Conservation (phyloP, 345 rosid genomes). For the Eucalyptus rudis region DNA sequence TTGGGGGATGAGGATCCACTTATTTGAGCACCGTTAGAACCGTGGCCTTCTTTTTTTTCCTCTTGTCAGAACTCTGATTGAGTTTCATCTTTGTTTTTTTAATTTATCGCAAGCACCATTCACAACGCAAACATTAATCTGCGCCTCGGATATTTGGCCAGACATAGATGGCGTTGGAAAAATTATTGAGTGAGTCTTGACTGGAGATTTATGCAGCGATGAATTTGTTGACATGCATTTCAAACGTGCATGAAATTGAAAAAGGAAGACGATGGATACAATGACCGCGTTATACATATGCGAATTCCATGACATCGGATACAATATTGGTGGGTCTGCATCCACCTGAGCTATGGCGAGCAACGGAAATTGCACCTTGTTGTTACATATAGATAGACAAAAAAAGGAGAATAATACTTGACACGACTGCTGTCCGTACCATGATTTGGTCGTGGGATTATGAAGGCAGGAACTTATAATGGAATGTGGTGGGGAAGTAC, state of each 20-base stretch:
- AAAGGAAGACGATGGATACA: neutral
- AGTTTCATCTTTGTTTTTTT: neutral
- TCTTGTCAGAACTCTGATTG: neutral
- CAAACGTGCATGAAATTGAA: neutral
- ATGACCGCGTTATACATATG: neutral
- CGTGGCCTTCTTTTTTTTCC: neutral
- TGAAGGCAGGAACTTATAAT: neutral
- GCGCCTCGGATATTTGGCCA: neutral
- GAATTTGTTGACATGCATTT: neutral
- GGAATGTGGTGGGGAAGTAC: neutral
- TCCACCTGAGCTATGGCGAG: neutral
- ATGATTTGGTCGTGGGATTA: neutral
- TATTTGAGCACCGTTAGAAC: neutral
- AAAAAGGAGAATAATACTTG: neutral
- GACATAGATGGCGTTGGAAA: neutral
- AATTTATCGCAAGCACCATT: neutral
- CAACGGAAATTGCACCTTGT: neutral
- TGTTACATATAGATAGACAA: neutral
- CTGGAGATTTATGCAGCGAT: neutral
- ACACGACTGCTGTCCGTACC: neutral
- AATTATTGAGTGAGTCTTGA: neutral
- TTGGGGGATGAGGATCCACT: neutral
- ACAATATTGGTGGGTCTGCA: neutral
- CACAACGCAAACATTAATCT: neutral
- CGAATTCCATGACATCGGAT: neutral